Evolutionary conservation across 78 protist genomes (phyloP), one percentile per base, ranked within the genome.

Genomic region (Dictyostelium capitatum): DNA sequence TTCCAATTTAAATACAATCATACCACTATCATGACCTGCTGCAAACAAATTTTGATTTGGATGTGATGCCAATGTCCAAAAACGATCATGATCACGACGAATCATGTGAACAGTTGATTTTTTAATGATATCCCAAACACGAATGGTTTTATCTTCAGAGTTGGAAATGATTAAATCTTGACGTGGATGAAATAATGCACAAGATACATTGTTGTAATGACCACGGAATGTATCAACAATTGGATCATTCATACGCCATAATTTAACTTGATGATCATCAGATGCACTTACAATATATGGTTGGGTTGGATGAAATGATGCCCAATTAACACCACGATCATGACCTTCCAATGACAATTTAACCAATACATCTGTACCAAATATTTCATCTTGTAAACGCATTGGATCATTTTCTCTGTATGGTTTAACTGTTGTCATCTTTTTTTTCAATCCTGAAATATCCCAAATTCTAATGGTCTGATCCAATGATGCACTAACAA

Each of bases 381-480:
- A 98, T 32, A 98, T 92, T 57, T 97, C 98, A 6, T 87, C 79
- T 47, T 96, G 97, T 4, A 92, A 6, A 20, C 95, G 50, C 80
- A 72, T 25, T 28, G 79, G 82, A 70, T 90, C 97, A n/a, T 82
- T 87, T 15, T 78, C 83, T 12, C 56, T 59, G 75, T 59, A 78
- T 20, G 95, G 81, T 57, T 70, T 77, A 54, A 80, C 67, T 0
- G 91, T 82, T 9, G 80, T 75, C 19, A 70, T 91, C 89, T 97
- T 97, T 64, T 92, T 96, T 53, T 97, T 95, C 43, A 97, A 67
- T 2, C 98, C 99, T 19, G 98, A 84, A 79, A 98, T 83, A 80
- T 99, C 99, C 99, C 99, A 99, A 65, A 99, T 97, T 6, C 99
- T 96, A 47, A 99, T 96, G 5, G 99, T 98, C 92, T 97, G 98